phyloP scores from a whole-genome alignment of 805 yeast species.

The Candida khao-thaluensis region DNA sequence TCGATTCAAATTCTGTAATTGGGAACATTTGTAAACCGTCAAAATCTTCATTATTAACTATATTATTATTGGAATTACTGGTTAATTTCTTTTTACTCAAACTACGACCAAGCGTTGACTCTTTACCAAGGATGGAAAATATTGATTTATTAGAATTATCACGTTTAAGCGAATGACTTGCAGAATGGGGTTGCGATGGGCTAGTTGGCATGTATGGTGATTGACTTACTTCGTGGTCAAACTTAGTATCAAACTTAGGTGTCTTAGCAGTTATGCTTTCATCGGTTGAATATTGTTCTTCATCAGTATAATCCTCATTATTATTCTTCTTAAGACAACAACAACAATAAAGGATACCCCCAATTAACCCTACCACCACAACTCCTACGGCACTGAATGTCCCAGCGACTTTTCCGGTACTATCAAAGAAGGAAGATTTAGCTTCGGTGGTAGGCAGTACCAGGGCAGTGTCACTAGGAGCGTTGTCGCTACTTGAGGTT shows the following conservation, averaged over 20 bases:
- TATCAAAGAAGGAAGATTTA: conserved; percentile 52
- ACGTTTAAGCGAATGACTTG: conserved; percentile 23
- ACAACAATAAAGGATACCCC: conserved; percentile 43
- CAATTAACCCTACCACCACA: conserved; percentile 47
- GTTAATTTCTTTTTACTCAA: conserved; percentile 29
- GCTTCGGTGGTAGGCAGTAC: conserved; percentile 20
- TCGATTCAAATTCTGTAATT: conserved; percentile 27
- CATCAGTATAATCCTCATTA: conserved; percentile 30
- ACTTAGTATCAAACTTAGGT: conserved; percentile 7
- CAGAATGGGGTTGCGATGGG: conserved; percentile 7
- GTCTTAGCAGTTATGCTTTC: conserved; percentile 12
- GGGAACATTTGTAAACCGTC: conserved; percentile 32
- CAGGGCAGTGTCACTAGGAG: conserved; percentile 6
- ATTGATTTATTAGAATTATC: conserved; percentile 37
- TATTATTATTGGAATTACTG: conserved; percentile 3
- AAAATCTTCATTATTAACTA: conserved; percentile 9
- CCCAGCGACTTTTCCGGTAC: conserved; percentile 81
- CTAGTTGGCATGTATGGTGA: neutral
- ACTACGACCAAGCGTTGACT: conserved; percentile 21
- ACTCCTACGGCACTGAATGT: conserved; percentile 80
- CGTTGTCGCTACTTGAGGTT: neutral
- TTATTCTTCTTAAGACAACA: conserved; percentile 15
- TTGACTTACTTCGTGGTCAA: neutral
- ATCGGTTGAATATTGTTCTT: conserved; percentile 39
- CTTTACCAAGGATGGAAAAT: conserved; percentile 21